Conservation (phyloP, 2,329 filamentous ascomycete genomes). For the Dichotomopilus funicola region DNA sequence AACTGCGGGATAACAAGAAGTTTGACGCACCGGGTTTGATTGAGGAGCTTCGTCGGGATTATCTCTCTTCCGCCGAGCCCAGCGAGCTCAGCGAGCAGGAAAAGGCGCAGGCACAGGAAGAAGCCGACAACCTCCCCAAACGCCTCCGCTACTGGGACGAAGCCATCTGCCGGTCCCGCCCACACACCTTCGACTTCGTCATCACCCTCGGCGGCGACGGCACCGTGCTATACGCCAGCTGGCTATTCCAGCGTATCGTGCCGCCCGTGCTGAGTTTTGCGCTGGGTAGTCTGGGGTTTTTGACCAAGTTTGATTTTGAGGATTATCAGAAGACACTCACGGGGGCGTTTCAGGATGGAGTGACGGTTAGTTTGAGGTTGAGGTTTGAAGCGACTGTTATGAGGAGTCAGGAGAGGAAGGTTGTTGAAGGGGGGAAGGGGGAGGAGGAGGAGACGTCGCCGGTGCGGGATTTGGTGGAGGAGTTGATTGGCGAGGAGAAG, state of each 20-base stretch:
- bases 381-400: constrained; percentile 93
- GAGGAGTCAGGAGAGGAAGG: constrained; percentile 56
- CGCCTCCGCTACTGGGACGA: constrained; percentile 79
- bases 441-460: constrained; percentile 19
- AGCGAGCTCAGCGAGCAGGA: constrained; percentile 30
- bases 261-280: constrained; percentile 90
- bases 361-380: constrained; percentile 79
- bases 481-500: constrained; percentile 78
- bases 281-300: constrained; percentile 83
- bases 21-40: constrained; percentile 70
- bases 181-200: constrained; percentile 89
- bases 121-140: constrained; percentile 30
- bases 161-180: constrained; percentile 66
- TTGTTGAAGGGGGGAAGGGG: constrained; percentile 32
- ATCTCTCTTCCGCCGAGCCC: constrained; percentile 26
- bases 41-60: constrained; percentile 47
- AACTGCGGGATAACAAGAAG: constrained; percentile 59
- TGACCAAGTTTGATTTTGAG: constrained; percentile 93
- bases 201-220: constrained; percentile 90
- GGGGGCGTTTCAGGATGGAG: constrained; percentile 70
- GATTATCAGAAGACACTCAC: constrained; percentile 63
- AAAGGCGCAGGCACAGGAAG: constrained; percentile 5
- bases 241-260: constrained; percentile 93
- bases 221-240: constrained; percentile 93
- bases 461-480: constrained; percentile 70